Evolutionary conservation across 345 rosid genomes (phyloP), one percentile per base, ranked within the genome.

Genomic region (Arabidopsis suecica): DNA sequence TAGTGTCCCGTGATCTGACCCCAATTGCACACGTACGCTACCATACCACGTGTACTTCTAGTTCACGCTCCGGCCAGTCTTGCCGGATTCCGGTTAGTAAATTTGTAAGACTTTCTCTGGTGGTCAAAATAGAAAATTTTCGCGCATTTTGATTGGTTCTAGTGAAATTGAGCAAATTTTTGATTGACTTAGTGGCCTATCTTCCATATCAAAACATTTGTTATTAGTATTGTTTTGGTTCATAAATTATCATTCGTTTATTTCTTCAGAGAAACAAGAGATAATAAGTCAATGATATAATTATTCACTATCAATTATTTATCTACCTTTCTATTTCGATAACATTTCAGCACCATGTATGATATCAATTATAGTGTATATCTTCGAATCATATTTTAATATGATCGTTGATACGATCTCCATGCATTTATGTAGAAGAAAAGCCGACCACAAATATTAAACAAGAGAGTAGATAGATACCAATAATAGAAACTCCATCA

Each of bases 401-500:
- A 54, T 42, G 5, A 64, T 56, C 65, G 50, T 36, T 44, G 60
- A 7, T 60, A 61, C 32, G 41, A 54, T 61, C 36, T 54, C 42
- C 22, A 47, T 55, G 71, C 71, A 54, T 49, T 45, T 44, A 77
- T 54, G 55, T 68, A 2, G 56, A 53, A 62, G 50, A 47, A 56
- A 57, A 62, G 63, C 51, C 59, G 71, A 63, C 59, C 76, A 64
- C 42, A 48, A 38, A 30, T 56, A 77, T 9, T 57, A 40, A 71
- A 64, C 28, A 71, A 71, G 64, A 64, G 55, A 48, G 67, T 71
- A 64, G 72, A 56, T 70, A 48, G 67, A 56, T 71, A 77, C 66
- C 62, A 71, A 71, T 71, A 64, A 57, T 64, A 44, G 80, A 48
- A 77, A 77, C 80, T 77, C n/a, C 60, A 64, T 40, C 66, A 59